Percentiles rank a stretch among this genome's conserved stretches.
Conservation (phyloP, 306 rosid species). For the Pyrus pyrifolia region DNA sequence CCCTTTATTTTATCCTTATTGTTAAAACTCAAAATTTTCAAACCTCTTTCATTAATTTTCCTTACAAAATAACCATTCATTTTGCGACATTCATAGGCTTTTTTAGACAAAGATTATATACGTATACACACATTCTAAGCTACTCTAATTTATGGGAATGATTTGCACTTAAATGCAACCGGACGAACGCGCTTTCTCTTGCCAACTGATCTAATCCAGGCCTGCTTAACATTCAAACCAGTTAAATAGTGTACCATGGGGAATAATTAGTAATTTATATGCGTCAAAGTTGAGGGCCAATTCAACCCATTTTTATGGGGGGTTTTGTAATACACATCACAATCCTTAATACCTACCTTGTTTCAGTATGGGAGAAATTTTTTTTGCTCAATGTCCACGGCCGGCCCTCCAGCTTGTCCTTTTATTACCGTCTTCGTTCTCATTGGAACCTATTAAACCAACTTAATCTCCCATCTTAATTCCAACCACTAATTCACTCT, state of each 20-base stretch:
- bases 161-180: too few species aligned
- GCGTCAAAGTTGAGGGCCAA: not conserved
- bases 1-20: too few species aligned
- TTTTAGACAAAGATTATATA: too few species aligned
- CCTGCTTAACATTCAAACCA: not conserved
- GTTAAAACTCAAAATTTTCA: too few species aligned
- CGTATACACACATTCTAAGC: too few species aligned
- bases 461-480: not conserved
- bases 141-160: too few species aligned
- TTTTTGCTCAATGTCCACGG: not conserved
- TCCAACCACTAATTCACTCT: not conserved
- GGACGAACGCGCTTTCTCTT: not conserved
- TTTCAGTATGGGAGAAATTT: not conserved
- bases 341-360: not conserved
- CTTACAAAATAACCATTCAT: too few species aligned
- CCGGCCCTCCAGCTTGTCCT: conserved; percentile 13
- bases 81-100: too few species aligned
- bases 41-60: too few species aligned
- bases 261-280: not conserved
- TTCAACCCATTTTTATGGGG: not conserved
- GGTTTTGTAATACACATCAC: not conserved
- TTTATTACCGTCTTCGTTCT: not conserved
- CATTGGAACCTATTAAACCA: not conserved
- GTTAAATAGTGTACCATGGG: too few species aligned
- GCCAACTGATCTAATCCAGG: not conserved